These are phyloP conservation scores for Leccinum barrowsii DNA, from an alignment of 768 basidiomycete genomes.

Conservation along the genomic window DNA sequence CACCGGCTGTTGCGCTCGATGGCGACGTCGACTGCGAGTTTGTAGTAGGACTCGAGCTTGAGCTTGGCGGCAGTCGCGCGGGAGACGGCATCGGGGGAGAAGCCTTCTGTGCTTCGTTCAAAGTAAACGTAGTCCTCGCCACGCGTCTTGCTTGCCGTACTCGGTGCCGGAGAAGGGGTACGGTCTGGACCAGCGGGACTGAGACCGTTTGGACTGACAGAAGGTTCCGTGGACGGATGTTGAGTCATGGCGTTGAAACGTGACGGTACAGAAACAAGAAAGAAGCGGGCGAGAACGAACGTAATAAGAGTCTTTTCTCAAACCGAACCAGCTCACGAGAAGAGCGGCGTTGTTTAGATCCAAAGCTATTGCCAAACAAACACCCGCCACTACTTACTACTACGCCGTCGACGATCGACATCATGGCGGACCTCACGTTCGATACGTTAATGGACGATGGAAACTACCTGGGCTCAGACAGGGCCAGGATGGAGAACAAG, in stretches of 20 bases:
- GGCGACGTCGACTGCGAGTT: conserved; percentile 94
- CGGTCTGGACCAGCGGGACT: conserved; percentile 25
- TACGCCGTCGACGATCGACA: conserved; percentile 7
- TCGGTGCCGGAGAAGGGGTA: conserved; percentile 28
- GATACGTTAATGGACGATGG: conserved; percentile 79
- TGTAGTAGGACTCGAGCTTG: conserved; percentile 97
- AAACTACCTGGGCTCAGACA: conserved; percentile 67
- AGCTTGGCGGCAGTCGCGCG: conserved; percentile 92
- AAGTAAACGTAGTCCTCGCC: conserved; percentile 86
- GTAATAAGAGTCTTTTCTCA: conserved; percentile 18
- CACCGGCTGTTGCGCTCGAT: conserved; percentile 94
- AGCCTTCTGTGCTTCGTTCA: conserved; percentile 76
- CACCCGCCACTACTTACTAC: conserved; percentile 3
- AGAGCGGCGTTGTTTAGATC: conserved; percentile 28
- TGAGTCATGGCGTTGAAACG: conserved; percentile 26
- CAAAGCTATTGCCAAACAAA: conserved; percentile 35
- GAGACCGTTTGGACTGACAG: conserved; percentile 16
- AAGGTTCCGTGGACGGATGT: conserved; percentile 28
- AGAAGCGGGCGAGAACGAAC: conserved; percentile 14
- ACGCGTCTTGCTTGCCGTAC: conserved; percentile 28
- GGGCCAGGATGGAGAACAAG: conserved; percentile 77
- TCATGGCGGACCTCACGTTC: conserved; percentile 72
- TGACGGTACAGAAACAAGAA: not conserved
- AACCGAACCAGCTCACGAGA: not conserved
- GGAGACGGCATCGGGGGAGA: conserved; percentile 84